These are phyloP conservation scores for Paulownia fortunei DNA, from an alignment of 257 asterid genomes.

Conservation along the genomic window DNA sequence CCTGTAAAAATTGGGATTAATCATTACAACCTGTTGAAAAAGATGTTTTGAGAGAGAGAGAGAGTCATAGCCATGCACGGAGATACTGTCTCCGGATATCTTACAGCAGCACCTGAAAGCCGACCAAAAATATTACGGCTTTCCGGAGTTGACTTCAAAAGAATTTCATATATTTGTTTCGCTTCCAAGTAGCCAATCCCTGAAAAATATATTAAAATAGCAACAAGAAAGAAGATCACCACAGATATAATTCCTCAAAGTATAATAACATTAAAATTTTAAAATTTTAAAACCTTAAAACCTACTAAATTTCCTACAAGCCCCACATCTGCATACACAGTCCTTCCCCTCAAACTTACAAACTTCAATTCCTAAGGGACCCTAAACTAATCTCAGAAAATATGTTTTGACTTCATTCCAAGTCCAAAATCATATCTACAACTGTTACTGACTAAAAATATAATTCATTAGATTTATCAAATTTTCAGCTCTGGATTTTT, in stretches of 20 bases:
- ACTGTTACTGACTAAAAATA: neutral
- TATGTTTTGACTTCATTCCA: neutral
- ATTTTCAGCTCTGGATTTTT: neutral
- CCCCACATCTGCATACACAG: neutral
- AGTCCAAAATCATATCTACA: neutral
- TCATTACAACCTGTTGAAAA: conserved; percentile 21
- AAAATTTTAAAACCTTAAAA: too few relatives aligned
- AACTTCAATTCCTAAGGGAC: neutral
- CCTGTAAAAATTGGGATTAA: conserved; percentile 54
- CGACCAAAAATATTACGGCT: conserved; percentile 98
- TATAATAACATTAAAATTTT: conserved; percentile 6
- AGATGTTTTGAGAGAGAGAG: conserved; percentile 1
- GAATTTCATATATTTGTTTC: conserved; percentile 76
- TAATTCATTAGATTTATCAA: neutral
- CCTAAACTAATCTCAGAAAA: neutral
- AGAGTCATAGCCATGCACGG: conserved; percentile 7
- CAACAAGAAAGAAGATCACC: conserved; percentile 7
- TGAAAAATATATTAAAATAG: conserved; percentile 39
- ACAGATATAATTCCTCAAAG: conserved; percentile 9
- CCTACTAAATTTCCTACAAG: conserved; percentile 9
- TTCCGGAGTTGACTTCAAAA: conserved; percentile 76
- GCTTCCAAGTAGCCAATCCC: conserved; percentile 92
- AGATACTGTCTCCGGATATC: conserved; percentile 48
- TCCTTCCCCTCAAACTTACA: neutral
- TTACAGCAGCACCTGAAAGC: conserved; percentile 99